Evolutionary conservation across 1,284 basidiomycete species (phyloP), one percentile per base, ranked within the genome.

Genomic region (Pseudozyma pruni): DNA sequence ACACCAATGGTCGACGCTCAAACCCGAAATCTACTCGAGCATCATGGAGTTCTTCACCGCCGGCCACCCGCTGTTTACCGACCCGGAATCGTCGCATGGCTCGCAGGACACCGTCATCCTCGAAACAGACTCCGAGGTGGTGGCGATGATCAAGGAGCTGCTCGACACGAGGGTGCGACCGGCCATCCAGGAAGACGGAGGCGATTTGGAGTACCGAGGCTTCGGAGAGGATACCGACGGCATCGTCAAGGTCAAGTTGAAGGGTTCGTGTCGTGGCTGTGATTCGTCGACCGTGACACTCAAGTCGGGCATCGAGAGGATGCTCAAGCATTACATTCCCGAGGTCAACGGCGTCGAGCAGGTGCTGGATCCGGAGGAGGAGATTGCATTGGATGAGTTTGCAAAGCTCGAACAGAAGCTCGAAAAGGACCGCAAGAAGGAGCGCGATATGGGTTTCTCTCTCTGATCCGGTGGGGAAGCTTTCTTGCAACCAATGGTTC

Each of bases 311-410:
- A 78, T 79, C 53, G 96, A 98, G 85, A 87, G 95, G 63, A 98
- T 98, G 96, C 85, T 98, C 78, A 95, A 93, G 92, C 95, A 98
- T 84, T 98, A 98, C 80, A 92, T 98, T 53, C 95, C 95, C 7
- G 94, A 98, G 84, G 95, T 98, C 31, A 91, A 95, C 83, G 89
- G 89, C n/a, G 94, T 98, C 7, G 92, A 97, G 79, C 94, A 98
- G 88, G 92, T 90, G 64, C 83, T 98, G 45, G 94, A 94, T 80
- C 88, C 90, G 72, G 95, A 98, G 79, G 95, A 98, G 81, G 85
- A 87, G 17, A 88, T 98, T 47, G 91, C 95, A 0, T 80, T 93
- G 61, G 88, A 90, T 67, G 96, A 97, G 83, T 98, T 98, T 78
- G 86, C 88, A 49, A 98, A 96, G 85, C 87, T 98, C 10, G 95